Evolutionary conservation across 176 grass and related monocot genomes (phyloP).

Genomic region (Aechmea fasciata): DNA sequence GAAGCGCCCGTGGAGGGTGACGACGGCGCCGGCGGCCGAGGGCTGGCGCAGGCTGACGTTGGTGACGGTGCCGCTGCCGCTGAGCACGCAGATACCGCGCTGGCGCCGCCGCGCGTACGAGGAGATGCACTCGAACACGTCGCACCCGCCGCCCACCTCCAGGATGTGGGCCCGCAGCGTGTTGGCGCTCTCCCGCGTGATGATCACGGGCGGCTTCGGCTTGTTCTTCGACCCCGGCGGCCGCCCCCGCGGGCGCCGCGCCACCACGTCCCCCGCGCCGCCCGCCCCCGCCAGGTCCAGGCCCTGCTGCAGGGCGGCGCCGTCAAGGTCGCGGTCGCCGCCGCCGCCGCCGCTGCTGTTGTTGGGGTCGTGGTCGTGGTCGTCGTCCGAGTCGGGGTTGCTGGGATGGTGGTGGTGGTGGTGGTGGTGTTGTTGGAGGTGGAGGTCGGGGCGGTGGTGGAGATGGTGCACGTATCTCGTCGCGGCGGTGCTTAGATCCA

Average conservation of each 20-base stretch:
- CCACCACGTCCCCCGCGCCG: constrained; percentile 27
- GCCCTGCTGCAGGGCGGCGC: constrained; percentile 35
- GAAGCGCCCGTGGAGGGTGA: constrained; percentile 83
- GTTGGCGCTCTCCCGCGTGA: constrained; percentile 97
- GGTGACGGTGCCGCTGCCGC: constrained; percentile 84
- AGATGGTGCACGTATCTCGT: constrained; percentile 72
- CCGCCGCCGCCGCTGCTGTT: constrained; percentile 31
- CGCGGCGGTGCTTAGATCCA: constrained; percentile 84
- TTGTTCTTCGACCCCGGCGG: constrained; percentile 85
- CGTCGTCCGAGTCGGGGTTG: constrained; percentile 31
- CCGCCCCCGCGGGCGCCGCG: constrained; percentile 63
- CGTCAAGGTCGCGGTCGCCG: constrained; percentile 44
- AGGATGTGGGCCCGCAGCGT: constrained; percentile 93
- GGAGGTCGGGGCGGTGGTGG: constrained; percentile 60
- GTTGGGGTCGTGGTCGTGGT: constrained; percentile 20
- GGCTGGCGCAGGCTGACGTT: constrained; percentile 96
- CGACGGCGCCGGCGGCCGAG: constrained; percentile 58
- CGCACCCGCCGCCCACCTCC: constrained; percentile 83
- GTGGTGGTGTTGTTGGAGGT: constrained; percentile 65
- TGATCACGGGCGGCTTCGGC: constrained; percentile 96
- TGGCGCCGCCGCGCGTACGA: constrained; percentile 81
- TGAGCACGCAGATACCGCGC: constrained; percentile 92
- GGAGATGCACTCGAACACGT: constrained; percentile 77
- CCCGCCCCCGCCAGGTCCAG: constrained; percentile 19
- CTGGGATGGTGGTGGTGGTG: constrained; percentile 45